A percentile compares a stretch with the other conserved stretches of the same genome.
Evolutionary conservation across 2,329 filamentous ascomycete genomes (phyloP).

Genomic region (Trichoderma guizhouense): DNA sequence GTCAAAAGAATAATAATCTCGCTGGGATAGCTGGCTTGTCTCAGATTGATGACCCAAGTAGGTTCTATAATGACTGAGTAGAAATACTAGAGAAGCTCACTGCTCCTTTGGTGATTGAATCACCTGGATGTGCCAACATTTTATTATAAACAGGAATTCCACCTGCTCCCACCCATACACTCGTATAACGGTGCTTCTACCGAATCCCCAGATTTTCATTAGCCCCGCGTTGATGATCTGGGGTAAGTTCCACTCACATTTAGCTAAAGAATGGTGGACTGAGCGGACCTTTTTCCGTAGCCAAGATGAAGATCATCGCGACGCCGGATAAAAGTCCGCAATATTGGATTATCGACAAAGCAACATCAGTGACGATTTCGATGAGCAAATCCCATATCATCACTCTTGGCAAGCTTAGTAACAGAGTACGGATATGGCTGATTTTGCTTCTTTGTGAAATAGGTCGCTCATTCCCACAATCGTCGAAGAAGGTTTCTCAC

Average conservation of each 20-base stretch:
- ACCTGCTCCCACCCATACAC: not conserved
- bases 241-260: slow-evolving; percentile 2
- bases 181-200: not conserved
- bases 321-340: not conserved
- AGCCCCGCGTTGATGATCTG: not conserved
- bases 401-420: not conserved
- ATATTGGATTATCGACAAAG: not conserved
- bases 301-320: not conserved
- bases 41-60: not conserved
- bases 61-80: not conserved
- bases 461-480: not conserved
- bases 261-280: not conserved
- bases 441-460: not conserved
- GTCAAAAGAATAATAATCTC: too few relatives aligned
- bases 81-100: not conserved
- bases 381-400: not conserved
- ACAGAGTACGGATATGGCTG: not conserved
- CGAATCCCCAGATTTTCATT: not conserved
- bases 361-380: not conserved
- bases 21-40: not conserved
- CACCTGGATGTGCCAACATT: not conserved
- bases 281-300: not conserved
- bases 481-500: not conserved
- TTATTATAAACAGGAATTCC: not conserved
- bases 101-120: not conserved